Conservation (phyloP, 768 basidiomycete genomes). For the Pulveroboletus sp. region DNA sequence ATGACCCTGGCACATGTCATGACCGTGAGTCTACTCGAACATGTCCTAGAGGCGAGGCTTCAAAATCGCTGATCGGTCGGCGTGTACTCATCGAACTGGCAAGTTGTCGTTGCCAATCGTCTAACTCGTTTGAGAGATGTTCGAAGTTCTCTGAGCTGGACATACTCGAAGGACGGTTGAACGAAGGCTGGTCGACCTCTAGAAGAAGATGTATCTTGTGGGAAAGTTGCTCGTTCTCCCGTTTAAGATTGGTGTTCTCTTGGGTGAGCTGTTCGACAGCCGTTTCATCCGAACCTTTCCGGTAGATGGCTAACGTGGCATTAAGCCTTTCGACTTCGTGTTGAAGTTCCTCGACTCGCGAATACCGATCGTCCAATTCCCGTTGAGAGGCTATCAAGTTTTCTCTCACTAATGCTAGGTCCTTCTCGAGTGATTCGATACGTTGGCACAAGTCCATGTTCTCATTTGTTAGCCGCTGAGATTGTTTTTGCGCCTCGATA, state of each 20-base stretch:
- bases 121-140: slow-evolving; percentile 73
- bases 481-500: slow-evolving; percentile 72
- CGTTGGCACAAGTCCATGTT: slow-evolving; percentile 74
- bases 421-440: slow-evolving; percentile 69
- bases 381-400: slow-evolving; percentile 67
- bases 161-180: slow-evolving; percentile 64
- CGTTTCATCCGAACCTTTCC: slow-evolving; percentile 73
- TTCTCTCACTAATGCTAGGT: slow-evolving; percentile 66
- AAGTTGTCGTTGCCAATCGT: slow-evolving; percentile 83
- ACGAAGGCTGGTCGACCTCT: slow-evolving; percentile 77
- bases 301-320: slow-evolving; percentile 65
- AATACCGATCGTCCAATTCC: slow-evolving; percentile 73
- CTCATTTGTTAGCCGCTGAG: slow-evolving; percentile 63
- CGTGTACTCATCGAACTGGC: slow-evolving; percentile 74
- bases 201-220: slow-evolving; percentile 87
- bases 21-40: slow-evolving; percentile 59
- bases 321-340: slow-evolving; percentile 75
- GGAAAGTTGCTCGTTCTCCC: slow-evolving; percentile 85
- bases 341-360: slow-evolving; percentile 74
- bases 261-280: slow-evolving; percentile 74
- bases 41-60: slow-evolving; percentile 48
- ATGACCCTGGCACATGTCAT: slow-evolving; percentile 28
- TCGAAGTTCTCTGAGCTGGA: slow-evolving; percentile 86
- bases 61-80: slow-evolving; percentile 68
- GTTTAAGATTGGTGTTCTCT: slow-evolving; percentile 74